Percentiles rank a stretch among this genome's conserved stretches.
Evolutionary conservation across 2,329 filamentous ascomycete species (phyloP).

Genomic region (Teratosphaeria pseudoeucalypti): DNA sequence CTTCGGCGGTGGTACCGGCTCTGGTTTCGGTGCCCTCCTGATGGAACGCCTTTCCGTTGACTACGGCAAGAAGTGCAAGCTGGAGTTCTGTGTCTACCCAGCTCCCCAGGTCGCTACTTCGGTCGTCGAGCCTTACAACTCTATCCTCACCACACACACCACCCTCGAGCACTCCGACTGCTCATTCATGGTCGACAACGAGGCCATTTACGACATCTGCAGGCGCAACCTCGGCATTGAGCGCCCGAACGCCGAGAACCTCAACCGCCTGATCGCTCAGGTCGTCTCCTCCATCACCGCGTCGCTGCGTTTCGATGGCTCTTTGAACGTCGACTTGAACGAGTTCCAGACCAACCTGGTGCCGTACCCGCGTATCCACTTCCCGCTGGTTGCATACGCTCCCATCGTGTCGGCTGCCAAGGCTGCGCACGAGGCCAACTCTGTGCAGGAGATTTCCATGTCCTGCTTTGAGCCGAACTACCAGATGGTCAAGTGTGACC

Average conservation of each 20-base stretch:
- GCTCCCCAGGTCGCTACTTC: slow-evolving; percentile 94
- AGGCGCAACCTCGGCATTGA: slow-evolving; percentile 93
- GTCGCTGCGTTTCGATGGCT: slow-evolving; percentile 95
- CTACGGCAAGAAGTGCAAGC: slow-evolving; percentile 99
- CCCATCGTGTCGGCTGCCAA: slow-evolving; percentile 91
- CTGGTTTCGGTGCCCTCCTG: slow-evolving; percentile 92
- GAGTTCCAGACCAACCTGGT: slow-evolving; percentile 99
- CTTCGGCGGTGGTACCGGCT: slow-evolving; percentile 97
- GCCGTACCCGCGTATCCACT: slow-evolving; percentile 97
- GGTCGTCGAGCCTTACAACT: slow-evolving; percentile 99
- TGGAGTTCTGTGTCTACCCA: slow-evolving; percentile 99
- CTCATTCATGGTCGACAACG: slow-evolving; percentile 99
- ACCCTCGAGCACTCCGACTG: slow-evolving; percentile 99
- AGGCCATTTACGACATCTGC: slow-evolving; percentile 99
- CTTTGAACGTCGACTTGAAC: slow-evolving; percentile 97
- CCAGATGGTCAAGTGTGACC: slow-evolving; percentile 99
- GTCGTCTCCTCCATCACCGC: slow-evolving; percentile 98
- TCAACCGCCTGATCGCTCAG: slow-evolving; percentile 97
- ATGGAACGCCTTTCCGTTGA: slow-evolving; percentile 99
- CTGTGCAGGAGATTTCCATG: slow-evolving; percentile 96
- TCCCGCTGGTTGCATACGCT: slow-evolving; percentile 93
- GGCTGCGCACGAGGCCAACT: slow-evolving; percentile 96
- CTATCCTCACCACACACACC: slow-evolving; percentile 96
- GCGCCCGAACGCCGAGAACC: slow-evolving; percentile 96
- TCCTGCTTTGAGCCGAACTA: slow-evolving; percentile 99